A percentile compares a stretch with the other conserved stretches of the same genome.
Evolutionary conservation across 192 early-diverging fungal species (phyloP).

Genomic region (Funneliformis mosseae): DNA sequence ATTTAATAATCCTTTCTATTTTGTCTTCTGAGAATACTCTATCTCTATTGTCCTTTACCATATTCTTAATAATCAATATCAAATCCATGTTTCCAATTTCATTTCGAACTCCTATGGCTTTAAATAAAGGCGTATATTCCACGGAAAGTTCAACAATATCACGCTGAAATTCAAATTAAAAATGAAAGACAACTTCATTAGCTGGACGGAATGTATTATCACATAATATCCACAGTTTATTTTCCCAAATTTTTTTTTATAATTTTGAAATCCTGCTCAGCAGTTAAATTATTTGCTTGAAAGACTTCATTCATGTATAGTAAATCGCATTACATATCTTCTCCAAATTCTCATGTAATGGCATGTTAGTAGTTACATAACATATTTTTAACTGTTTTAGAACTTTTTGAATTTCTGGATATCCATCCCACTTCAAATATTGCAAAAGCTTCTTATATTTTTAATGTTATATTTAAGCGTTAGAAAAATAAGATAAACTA

Average conservation of each 20-base stretch:
- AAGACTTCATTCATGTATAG: conserved; percentile 15
- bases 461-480: neutral
- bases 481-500: neutral
- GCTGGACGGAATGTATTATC: neutral
- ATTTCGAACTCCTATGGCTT: neutral
- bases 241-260: too few species aligned
- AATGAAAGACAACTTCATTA: neutral
- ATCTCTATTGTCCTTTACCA: too few species aligned
- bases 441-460: neutral
- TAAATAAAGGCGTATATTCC: neutral
- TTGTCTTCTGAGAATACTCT: neutral
- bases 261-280: neutral
- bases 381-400: neutral
- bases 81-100: neutral
- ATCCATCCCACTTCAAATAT: neutral
- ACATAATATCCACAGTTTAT: neutral
- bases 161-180: neutral
- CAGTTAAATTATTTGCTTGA: neutral
- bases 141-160: neutral
- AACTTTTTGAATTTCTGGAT: neutral
- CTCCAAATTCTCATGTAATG: neutral
- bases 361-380: neutral
- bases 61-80: neutral
- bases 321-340: neutral
- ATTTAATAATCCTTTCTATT: neutral